phyloP scores from a whole-genome alignment of 495 filamentous ascomycete genomes.

The Penicillium bovifimosum region DNA sequence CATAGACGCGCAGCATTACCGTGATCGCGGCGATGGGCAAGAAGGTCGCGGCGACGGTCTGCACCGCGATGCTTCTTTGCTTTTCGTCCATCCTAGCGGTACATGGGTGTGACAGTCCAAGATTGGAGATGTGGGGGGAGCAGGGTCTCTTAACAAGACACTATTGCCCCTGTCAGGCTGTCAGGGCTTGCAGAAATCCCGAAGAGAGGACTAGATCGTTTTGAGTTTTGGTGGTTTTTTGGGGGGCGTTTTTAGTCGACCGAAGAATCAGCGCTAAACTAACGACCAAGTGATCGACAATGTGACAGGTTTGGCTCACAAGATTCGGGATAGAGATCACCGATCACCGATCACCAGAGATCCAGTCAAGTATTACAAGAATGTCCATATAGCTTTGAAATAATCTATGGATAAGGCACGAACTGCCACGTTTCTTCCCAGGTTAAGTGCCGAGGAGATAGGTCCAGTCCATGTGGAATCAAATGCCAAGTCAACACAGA shows the following conservation, averaged over 20 bases:
- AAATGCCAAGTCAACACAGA: no score
- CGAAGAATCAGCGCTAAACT: background rate
- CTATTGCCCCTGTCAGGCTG: background rate
- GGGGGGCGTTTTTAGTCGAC: background rate
- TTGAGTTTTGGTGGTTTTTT: background rate
- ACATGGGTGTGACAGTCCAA: background rate
- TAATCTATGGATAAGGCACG: no score
- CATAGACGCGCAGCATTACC: slow-evolving; percentile 41
- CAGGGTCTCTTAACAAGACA: slow-evolving; percentile 3
- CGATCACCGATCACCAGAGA: no score
- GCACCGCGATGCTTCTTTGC: slow-evolving; percentile 28
- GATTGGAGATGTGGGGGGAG: background rate
- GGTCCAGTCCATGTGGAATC: no score
- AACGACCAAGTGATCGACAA: background rate
- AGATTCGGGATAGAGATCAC: no score
- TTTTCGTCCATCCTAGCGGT: slow-evolving; percentile 14
- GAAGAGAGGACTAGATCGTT: background rate
- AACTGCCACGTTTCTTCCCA: no score
- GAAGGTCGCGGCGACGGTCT: slow-evolving; percentile 34
- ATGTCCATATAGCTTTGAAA: no score
- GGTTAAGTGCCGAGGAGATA: no score
- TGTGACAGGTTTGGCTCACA: no score
- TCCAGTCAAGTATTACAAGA: no score
- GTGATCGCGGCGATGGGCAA: slow-evolving; percentile 31
- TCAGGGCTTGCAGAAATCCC: background rate